Percentiles rank a stretch among this genome's conserved stretches.
Evolutionary conservation across 139 green algal species (phyloP).

Genomic region (Picochlorum costavermella): DNA sequence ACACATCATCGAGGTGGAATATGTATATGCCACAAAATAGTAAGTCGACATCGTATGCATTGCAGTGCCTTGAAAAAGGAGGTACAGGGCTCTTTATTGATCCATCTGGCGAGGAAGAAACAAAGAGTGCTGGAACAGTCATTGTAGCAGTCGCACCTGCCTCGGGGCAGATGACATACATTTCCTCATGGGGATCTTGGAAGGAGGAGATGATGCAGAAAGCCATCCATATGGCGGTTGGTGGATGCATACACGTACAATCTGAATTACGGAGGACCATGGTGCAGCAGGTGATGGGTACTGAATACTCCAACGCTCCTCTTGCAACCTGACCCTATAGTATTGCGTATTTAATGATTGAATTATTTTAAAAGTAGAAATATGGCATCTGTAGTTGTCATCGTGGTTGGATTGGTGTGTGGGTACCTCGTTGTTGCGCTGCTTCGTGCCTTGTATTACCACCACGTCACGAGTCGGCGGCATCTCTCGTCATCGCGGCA

Average conservation of each 20-base stretch:
- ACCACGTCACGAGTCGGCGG: neutral
- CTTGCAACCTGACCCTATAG: too few relatives aligned
- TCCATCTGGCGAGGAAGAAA: constrained; percentile 38
- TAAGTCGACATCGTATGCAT: neutral
- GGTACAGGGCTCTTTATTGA: constrained; percentile 54
- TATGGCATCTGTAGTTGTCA: neutral
- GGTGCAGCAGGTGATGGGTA: too few relatives aligned
- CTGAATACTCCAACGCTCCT: too few relatives aligned
- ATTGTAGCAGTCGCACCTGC: constrained; percentile 47
- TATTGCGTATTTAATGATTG: too few relatives aligned
- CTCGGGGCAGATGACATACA: constrained; percentile 38
- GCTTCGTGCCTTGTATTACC: neutral
- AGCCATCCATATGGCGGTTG: constrained; percentile 53
- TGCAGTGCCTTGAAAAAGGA: constrained; percentile 10
- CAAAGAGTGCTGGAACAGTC: constrained; percentile 33
- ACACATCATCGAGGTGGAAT: too few relatives aligned
- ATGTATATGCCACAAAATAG: neutral
- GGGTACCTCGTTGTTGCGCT: neutral
- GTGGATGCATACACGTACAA: constrained; percentile 47
- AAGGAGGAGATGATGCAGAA: constrained; percentile 22
- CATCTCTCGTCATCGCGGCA: neutral
- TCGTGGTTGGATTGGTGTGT: neutral
- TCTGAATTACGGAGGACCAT: constrained; percentile 22
- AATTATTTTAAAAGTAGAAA: neutral
- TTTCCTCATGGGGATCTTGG: constrained; percentile 45